A percentile compares a stretch with the other conserved stretches of the same genome.
Evolutionary conservation across 352 stramenopile genomes (phyloP).

Genomic region (Pythium inflatum): DNA sequence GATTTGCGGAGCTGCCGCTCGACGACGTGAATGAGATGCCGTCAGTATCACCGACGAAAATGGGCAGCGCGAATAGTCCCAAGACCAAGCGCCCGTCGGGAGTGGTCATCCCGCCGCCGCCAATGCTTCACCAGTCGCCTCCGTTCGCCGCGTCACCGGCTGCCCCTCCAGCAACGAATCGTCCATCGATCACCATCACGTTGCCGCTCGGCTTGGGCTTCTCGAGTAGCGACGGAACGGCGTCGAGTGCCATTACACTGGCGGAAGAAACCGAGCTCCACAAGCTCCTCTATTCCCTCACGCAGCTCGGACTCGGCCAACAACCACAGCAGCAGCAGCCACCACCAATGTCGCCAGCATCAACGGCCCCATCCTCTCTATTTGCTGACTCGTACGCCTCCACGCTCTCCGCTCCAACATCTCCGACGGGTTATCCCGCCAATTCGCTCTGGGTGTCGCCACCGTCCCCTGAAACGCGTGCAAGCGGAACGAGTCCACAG

Average conservation of each 20-base stretch:
- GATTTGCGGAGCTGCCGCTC: slow-evolving; percentile 44
- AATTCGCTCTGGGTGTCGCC: slow-evolving; percentile 24
- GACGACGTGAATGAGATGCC: slow-evolving; percentile 31
- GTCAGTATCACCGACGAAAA: slow-evolving; percentile 1
- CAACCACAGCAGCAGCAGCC: slow-evolving; percentile 10
- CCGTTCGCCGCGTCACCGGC: background rate
- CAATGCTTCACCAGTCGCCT: background rate
- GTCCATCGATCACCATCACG: slow-evolving; percentile 46
- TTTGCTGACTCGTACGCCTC: no score
- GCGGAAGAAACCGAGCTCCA: slow-evolving; percentile 48
- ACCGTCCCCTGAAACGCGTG: background rate
- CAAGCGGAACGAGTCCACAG: background rate
- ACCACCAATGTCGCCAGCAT: background rate
- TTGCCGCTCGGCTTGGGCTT: slow-evolving; percentile 43
- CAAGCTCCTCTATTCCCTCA: slow-evolving; percentile 68
- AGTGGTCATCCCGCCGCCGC: slow-evolving; percentile 2
- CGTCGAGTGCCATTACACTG: slow-evolving; percentile 42
- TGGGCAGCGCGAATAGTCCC: background rate
- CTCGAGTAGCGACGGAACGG: slow-evolving; percentile 50
- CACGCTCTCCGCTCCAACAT: slow-evolving; percentile 17
- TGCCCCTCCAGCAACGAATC: background rate
- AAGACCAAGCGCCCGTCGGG: slow-evolving; percentile 19
- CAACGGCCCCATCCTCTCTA: no score
- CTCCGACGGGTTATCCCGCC: slow-evolving; percentile 3
- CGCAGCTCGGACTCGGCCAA: slow-evolving; percentile 49